Evolutionary conservation across 352 stramenopile genomes (phyloP), one percentile per base, ranked within the genome.

Genomic region (Phytophthora aleatoria): DNA sequence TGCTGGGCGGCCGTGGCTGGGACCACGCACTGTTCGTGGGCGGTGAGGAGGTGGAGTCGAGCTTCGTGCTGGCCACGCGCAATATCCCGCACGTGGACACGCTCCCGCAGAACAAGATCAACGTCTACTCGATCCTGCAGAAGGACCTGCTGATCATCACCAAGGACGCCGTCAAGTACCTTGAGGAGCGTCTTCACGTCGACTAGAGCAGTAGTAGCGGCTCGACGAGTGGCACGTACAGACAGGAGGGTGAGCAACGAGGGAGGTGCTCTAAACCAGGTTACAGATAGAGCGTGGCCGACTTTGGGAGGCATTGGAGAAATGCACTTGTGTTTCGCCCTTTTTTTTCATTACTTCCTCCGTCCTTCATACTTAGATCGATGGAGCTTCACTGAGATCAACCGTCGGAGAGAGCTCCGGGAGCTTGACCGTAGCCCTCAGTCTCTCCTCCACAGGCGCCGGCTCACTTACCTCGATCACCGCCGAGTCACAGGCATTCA

Each of bases 111-210:
- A 76, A 91, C 73, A 93, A 94, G 81, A 87, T 96, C 74, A 96
- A 94, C 70, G 85, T 94, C 39, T 96, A 96, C 80, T 92, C 87
- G 69, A 94, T 96, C 73, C 58, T 96, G 70, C 83, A 96, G 65
- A 93, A 93, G 77, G 87, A 96, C 63, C 59, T 96, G 66, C 72
- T 96, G 42, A 81, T 96, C 60, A 81, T 94, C 69, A 94, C 87
- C 30, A 85, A 85, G 55, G 87, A 94, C 59, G 83, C 87, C 28
- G 83, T 91, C 71, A 94, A 94, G 83, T 95, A 95, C 73, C 77
- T 95, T 41, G 87, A 95, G 69, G 78, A 94, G 47, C 83, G 87
- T 69, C 78, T 95, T 64, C 84, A 93, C 77, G 76, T 87, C 30
- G 87, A 95, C 71, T 94, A 91, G 52, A 71, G 26, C 30, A 69